These are phyloP conservation scores for Saccharomycopsis fermentans DNA, from an alignment of 805 yeast genomes.

Conservation along the genomic window DNA sequence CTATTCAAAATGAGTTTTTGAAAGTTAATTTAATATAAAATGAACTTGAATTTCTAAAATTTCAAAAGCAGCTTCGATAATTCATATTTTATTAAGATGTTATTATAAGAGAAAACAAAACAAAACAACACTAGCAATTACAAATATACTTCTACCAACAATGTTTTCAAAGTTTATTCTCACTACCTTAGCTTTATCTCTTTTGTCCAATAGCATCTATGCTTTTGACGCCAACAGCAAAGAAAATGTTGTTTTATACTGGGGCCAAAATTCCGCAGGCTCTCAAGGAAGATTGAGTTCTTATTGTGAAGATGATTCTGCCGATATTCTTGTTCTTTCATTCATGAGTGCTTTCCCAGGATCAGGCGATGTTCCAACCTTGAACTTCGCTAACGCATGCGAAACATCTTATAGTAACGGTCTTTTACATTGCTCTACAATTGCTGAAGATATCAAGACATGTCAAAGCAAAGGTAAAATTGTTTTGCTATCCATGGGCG, in stretches of 20 bases:
- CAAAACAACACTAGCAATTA: neutral
- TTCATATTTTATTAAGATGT: no score
- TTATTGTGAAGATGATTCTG: slow-evolving; percentile 59
- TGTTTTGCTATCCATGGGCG: slow-evolving; percentile 58
- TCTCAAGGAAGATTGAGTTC: slow-evolving; percentile 34
- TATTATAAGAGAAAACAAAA: neutral
- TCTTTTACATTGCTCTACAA: slow-evolving; percentile 20
- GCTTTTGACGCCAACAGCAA: neutral
- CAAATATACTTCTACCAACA: no score
- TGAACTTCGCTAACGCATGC: slow-evolving; percentile 39
- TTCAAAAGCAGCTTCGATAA: no score
- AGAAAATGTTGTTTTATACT: slow-evolving; percentile 53
- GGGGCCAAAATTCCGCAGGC: slow-evolving; percentile 84
- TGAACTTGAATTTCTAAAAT: neutral
- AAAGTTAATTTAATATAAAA: neutral
- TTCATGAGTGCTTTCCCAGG: slow-evolving; percentile 57
- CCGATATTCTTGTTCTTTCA: slow-evolving; percentile 63
- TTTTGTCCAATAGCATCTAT: neutral
- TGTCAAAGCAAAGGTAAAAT: slow-evolving; percentile 51
- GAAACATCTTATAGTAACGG: neutral
- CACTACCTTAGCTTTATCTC: neutral
- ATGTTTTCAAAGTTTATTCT: neutral
- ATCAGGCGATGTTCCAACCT: slow-evolving; percentile 26
- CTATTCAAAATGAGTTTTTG: neutral
- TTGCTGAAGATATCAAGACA: slow-evolving; percentile 45